Evolutionary conservation across 1,139 yeast genomes (phyloP).

Genomic region (Pichia norvegensis): DNA sequence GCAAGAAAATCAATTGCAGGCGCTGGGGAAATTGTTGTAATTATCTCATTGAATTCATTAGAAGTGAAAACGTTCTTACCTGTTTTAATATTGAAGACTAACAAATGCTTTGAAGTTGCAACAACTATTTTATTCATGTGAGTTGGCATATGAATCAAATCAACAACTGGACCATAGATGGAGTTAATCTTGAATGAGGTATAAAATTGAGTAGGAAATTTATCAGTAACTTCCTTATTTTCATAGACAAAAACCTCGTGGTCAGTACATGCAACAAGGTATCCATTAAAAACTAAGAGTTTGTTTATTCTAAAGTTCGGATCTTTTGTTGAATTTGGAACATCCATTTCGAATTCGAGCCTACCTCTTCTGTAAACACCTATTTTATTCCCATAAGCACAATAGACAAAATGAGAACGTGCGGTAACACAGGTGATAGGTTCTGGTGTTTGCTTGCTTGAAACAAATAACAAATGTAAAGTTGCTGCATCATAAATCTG

Average conservation of each 20-base stretch:
- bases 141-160: constrained; percentile 79
- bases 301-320: constrained; percentile 36
- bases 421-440: constrained; percentile 68
- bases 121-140: constrained; percentile 83
- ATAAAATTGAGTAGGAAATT: constrained; percentile 57
- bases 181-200: constrained; percentile 53
- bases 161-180: constrained; percentile 62
- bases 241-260: constrained; percentile 57
- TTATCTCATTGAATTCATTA: constrained; percentile 40
- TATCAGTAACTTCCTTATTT: constrained; percentile 34
- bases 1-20: constrained; percentile 85
- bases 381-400: constrained; percentile 61
- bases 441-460: constrained; percentile 65
- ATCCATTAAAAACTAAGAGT: constrained; percentile 70
- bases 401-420: constrained; percentile 79
- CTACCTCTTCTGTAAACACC: constrained; percentile 83
- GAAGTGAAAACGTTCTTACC: constrained; percentile 65
- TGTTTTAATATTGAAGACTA: constrained; percentile 66
- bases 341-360: constrained; percentile 47
- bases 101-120: constrained; percentile 53
- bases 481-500: constrained; percentile 93
- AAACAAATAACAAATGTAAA: constrained; percentile 77
- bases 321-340: constrained; percentile 26
- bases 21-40: constrained; percentile 66
- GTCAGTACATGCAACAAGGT: constrained; percentile 54